Base-by-base conservation (phyloP, 768 basidiomycete genomes). In the Podaxis pistillaris region DNA sequence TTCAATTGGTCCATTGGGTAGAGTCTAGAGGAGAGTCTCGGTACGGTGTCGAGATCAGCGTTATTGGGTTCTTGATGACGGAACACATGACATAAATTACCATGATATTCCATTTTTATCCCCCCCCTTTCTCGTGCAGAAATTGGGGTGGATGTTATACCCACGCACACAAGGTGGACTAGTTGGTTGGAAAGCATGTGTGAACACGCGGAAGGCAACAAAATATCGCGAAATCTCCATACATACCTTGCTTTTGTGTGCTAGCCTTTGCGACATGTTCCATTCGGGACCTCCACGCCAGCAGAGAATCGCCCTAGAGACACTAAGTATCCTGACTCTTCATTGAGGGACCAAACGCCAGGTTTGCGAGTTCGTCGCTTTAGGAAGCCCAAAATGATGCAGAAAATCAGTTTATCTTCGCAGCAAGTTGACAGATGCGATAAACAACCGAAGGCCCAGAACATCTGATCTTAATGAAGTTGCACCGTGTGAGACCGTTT, bases 11-110 rank as follows among this genome's bases (percentile, higher is more conserved):
- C 30, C 30, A 33, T 33, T 19, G 37, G 28, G 19, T 0, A 53
- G 40, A 55, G 53, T 46, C 61, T 49, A 36, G 62, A 50, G 38
- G 19, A 22, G 36, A 56, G 50, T 66, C 69, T 70, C 67, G 66
- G 62, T 65, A 58, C 36, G 61, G 49, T 50, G 49, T 50, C 49
- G 22, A 40, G 50, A 51, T 59, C 50, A 49, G 33, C 7, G 22
- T 17, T 38, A 38, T 56, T 64, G 46, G 62, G 37, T 52, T 36
- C 17, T 36, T 17, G 40, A 65, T 65, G 66, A 65, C 62, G 61
- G 54, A 50, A 65, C 46, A n/a, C 53, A 59, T 59, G 63, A 64
- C 63, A 54, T 28, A 46, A n/a, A 46, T 30, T 52, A 50, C 49
- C 26, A 12, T 22, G 52, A 28, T 40, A n/a, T 4, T 41, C 22